phyloP scores from a whole-genome alignment of 1,284 basidiomycete genomes.

The Microbotryum saponariae region DNA sequence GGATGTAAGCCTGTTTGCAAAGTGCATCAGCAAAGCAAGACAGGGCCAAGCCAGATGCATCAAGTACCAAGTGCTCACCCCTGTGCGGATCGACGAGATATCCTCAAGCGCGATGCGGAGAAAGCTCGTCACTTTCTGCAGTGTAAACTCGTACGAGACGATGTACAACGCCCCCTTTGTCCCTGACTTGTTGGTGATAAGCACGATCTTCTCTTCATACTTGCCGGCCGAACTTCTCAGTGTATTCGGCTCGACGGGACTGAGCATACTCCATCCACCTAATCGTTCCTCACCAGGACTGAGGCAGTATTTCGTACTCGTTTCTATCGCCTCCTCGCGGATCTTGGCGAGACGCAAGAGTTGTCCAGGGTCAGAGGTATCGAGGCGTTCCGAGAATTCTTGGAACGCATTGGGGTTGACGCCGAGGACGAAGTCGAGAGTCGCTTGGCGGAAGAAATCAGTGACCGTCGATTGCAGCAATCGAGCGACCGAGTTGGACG shows the following conservation, averaged over 20 bases:
- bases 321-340: slow-evolving; percentile 80
- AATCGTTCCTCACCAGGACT: slow-evolving; percentile 70
- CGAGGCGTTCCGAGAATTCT: slow-evolving; percentile 77
- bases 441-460: slow-evolving; percentile 84
- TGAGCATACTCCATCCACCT: slow-evolving; percentile 85
- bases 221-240: slow-evolving; percentile 51
- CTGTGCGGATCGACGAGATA: slow-evolving; percentile 6
- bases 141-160: slow-evolving; percentile 33
- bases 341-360: slow-evolving; percentile 78
- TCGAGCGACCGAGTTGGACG: slow-evolving; percentile 81
- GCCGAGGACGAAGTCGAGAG: slow-evolving; percentile 72
- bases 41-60: slow-evolving; percentile 11
- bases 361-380: slow-evolving; percentile 80
- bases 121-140: slow-evolving; percentile 49
- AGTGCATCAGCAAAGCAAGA: slow-evolving; percentile 5
- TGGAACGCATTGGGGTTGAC: slow-evolving; percentile 80
- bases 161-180: slow-evolving; percentile 25
- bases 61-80: neutral
- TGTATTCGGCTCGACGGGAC: slow-evolving; percentile 68
- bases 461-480: slow-evolving; percentile 45
- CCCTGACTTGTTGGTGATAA: slow-evolving; percentile 46
- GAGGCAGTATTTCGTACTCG: slow-evolving; percentile 69
- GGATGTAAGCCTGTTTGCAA: slow-evolving; percentile 76
- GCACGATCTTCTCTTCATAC: slow-evolving; percentile 85
- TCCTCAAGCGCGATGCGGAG: neutral